A percentile compares a stretch with the other conserved stretches of the same genome.
phyloP scores from a whole-genome alignment of 495 filamentous ascomycete genomes.

The Aspergillus nanangensis region DNA sequence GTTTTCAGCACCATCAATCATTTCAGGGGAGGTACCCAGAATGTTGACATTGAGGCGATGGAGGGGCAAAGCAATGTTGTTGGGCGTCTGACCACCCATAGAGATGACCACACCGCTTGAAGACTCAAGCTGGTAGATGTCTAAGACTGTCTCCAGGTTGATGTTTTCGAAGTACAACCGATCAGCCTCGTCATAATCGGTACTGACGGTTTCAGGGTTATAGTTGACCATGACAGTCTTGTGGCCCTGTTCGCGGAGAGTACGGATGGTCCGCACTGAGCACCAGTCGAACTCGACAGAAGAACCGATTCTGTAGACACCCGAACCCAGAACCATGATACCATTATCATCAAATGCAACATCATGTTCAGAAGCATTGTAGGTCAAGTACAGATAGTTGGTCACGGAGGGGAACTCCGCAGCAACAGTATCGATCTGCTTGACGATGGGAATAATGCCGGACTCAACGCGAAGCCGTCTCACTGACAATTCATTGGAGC shows the following conservation, averaged over 20 bases:
- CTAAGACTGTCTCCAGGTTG: slow-evolving; percentile 87
- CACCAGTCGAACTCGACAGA: slow-evolving; percentile 99
- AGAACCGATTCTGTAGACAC: slow-evolving; percentile 95
- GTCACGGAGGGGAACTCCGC: slow-evolving; percentile 94
- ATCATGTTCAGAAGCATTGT: slow-evolving; percentile 87
- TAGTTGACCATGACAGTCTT: slow-evolving; percentile 99
- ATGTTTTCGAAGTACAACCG: slow-evolving; percentile 97
- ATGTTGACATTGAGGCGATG: slow-evolving; percentile 87
- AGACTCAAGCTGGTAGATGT: slow-evolving; percentile 89
- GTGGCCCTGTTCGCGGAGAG: slow-evolving; percentile 77
- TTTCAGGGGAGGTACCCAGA: slow-evolving; percentile 92
- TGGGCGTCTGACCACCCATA: slow-evolving; percentile 97
- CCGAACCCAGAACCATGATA: slow-evolving; percentile 93
- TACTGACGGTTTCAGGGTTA: slow-evolving; percentile 92
- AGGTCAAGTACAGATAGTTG: slow-evolving; percentile 96
- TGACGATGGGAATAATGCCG: slow-evolving; percentile 83
- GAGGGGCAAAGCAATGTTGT: slow-evolving; percentile 93
- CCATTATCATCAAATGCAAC: slow-evolving; percentile 81
- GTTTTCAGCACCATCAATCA: slow-evolving; percentile 98
- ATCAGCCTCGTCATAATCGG: slow-evolving; percentile 96
- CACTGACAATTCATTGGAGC: slow-evolving; percentile 86
- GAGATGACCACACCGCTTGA: slow-evolving; percentile 91
- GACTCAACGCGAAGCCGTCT: slow-evolving; percentile 76
- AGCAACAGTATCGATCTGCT: slow-evolving; percentile 98
- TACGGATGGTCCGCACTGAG: slow-evolving; percentile 93